These are phyloP conservation scores for Margaritispora aquatica DNA, from an alignment of 495 filamentous ascomycete genomes.

Conservation along the genomic window DNA sequence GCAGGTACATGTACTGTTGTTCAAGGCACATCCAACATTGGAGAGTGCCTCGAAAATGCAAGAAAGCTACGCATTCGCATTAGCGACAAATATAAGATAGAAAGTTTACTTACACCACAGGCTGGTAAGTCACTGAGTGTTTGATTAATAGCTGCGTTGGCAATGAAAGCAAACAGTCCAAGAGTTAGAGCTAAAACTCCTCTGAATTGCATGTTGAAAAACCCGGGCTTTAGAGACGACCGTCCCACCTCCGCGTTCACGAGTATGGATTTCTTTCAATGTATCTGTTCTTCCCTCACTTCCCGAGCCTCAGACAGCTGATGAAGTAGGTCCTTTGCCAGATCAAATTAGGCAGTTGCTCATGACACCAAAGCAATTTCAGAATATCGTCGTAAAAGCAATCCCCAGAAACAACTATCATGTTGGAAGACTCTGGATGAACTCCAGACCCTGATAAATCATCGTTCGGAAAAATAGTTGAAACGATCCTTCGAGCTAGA, in stretches of 20 bases:
- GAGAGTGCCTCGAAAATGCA: not conserved
- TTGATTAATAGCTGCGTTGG: not conserved
- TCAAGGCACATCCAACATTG: not conserved
- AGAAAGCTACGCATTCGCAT: not conserved
- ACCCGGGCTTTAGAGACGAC: too few relatives aligned
- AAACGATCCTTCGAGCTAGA: not conserved
- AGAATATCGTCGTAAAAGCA: too few relatives aligned
- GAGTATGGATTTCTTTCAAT: too few relatives aligned
- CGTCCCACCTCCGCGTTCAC: too few relatives aligned
- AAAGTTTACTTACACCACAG: not conserved
- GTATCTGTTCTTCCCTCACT: too few relatives aligned
- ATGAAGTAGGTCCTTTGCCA: too few relatives aligned
- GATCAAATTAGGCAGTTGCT: too few relatives aligned
- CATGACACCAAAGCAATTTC: too few relatives aligned
- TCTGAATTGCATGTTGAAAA: too few relatives aligned
- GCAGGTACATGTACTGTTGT: not conserved
- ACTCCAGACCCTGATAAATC: not conserved
- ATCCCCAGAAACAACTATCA: too few relatives aligned
- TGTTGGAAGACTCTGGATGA: not conserved
- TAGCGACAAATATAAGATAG: not conserved
- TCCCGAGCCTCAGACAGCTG: too few relatives aligned
- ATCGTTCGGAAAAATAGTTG: not conserved
- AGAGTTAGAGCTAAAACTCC: not conserved
- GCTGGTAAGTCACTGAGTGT: not conserved
- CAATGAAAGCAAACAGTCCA: not conserved